phyloP scores from a whole-genome alignment of 2,329 filamentous ascomycete genomes.

The Monosporascus sp. region DNA sequence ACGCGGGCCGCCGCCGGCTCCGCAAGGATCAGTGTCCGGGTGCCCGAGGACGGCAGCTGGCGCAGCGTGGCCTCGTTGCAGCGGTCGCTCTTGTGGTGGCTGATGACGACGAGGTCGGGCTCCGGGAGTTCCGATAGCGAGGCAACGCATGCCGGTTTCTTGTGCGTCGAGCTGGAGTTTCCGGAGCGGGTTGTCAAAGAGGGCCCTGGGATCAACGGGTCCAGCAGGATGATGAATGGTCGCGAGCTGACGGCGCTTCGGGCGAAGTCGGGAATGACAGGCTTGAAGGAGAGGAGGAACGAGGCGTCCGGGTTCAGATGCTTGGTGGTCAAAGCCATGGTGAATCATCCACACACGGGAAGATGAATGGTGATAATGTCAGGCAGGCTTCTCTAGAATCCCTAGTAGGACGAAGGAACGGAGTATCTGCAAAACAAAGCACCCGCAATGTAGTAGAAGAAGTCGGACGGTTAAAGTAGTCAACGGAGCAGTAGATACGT shows the following conservation, averaged over 20 bases:
- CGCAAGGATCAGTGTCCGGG: slow-evolving; percentile 58
- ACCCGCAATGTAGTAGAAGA: not conserved
- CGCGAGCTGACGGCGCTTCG: slow-evolving; percentile 31
- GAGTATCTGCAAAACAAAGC: not conserved
- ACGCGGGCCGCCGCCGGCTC: slow-evolving; percentile 58
- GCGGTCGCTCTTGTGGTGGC: slow-evolving; percentile 53
- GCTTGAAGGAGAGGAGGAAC: slow-evolving; percentile 59
- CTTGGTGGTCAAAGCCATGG: slow-evolving; percentile 59
- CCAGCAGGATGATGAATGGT: slow-evolving; percentile 62
- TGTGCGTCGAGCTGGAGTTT: slow-evolving; percentile 56
- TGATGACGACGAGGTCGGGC: slow-evolving; percentile 42
- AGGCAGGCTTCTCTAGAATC: not conserved
- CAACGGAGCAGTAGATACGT: too few species aligned
- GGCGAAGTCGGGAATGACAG: slow-evolving; percentile 37
- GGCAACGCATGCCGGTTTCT: slow-evolving; percentile 47
- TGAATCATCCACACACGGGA: not conserved
- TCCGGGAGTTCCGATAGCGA: slow-evolving; percentile 39
- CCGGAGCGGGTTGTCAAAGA: slow-evolving; percentile 55
- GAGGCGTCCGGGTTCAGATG: slow-evolving; percentile 60
- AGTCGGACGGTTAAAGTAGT: too few species aligned
- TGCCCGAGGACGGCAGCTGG: slow-evolving; percentile 49
- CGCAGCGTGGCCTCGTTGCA: slow-evolving; percentile 65
- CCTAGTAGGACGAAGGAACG: not conserved
- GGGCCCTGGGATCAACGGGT: slow-evolving; percentile 63
- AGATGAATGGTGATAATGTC: not conserved